phyloP scores from a whole-genome alignment of 495 filamentous ascomycete genomes.

The Trichoderma gamsii region DNA sequence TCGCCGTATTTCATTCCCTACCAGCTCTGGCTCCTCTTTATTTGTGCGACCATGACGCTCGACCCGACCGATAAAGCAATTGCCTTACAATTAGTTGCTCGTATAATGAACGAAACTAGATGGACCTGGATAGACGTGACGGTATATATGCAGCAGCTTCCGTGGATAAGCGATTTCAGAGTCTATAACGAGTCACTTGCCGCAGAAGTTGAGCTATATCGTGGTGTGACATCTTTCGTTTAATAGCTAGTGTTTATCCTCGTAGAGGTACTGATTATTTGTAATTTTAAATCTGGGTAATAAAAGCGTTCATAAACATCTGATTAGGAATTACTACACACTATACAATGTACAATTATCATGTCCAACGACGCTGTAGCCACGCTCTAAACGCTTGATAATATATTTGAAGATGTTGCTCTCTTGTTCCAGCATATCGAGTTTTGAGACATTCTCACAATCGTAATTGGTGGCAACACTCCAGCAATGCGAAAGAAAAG shows the following conservation, averaged over 20 bases:
- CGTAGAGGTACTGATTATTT: background rate
- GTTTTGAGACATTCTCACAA: no score
- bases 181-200: background rate
- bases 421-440: background rate
- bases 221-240: background rate
- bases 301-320: background rate
- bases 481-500: no score
- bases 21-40: background rate
- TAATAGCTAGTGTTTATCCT: background rate
- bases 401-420: background rate
- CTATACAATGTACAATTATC: background rate
- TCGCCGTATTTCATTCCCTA: background rate
- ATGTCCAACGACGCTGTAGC: no score
- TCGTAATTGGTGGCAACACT: no score
- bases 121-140: background rate
- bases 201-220: background rate
- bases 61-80: background rate
- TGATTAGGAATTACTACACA: background rate
- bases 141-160: background rate
- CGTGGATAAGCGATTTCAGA: background rate
- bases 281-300: background rate
- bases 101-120: background rate
- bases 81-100: background rate
- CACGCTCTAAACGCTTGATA: background rate
- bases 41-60: background rate